These are phyloP conservation scores for Ceratobasidium papillatum DNA, from an alignment of 1,284 basidiomycete genomes.

Conservation along the genomic window DNA sequence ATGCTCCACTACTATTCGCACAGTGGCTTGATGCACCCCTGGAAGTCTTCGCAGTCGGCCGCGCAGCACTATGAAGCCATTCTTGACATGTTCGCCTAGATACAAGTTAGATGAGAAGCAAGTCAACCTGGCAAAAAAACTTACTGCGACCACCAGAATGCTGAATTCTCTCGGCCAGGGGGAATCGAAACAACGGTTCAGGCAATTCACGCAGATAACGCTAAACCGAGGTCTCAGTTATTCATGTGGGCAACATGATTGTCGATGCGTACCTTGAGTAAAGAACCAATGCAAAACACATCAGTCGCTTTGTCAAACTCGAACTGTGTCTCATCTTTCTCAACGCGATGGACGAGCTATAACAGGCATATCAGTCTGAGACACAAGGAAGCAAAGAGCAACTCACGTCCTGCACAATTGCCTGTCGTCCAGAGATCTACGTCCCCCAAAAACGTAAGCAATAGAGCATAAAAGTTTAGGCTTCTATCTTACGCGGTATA, in stretches of 20 bases:
- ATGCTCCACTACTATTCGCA: conserved; percentile 89
- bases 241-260: background rate
- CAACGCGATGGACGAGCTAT: conserved; percentile 86
- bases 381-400: conserved; percentile 18
- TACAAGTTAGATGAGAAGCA: conserved; percentile 36
- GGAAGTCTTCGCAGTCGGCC: conserved; percentile 86
- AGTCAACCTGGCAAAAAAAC: conserved; percentile 33
- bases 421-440: conserved; percentile 84
- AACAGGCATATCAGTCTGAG: conserved; percentile 37
- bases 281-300: conserved; percentile 86
- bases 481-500: conserved; percentile 70
- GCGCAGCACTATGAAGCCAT: conserved; percentile 76
- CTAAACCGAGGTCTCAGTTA: conserved; percentile 52
- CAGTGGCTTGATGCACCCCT: conserved; percentile 86
- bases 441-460: conserved; percentile 37
- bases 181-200: conserved; percentile 44
- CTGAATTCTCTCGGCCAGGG: conserved; percentile 42
- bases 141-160: conserved; percentile 79
- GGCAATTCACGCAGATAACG: conserved; percentile 85
- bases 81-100: conserved; percentile 74
- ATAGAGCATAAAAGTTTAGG: background rate
- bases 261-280: conserved; percentile 77
- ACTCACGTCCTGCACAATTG: conserved; percentile 79
- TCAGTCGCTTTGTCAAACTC: conserved; percentile 79
- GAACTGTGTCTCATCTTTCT: conserved; percentile 88